Evolutionary conservation across 2,329 filamentous ascomycete genomes (phyloP), one percentile per base, ranked within the genome.

Genomic region (Aspergillus sp.): DNA sequence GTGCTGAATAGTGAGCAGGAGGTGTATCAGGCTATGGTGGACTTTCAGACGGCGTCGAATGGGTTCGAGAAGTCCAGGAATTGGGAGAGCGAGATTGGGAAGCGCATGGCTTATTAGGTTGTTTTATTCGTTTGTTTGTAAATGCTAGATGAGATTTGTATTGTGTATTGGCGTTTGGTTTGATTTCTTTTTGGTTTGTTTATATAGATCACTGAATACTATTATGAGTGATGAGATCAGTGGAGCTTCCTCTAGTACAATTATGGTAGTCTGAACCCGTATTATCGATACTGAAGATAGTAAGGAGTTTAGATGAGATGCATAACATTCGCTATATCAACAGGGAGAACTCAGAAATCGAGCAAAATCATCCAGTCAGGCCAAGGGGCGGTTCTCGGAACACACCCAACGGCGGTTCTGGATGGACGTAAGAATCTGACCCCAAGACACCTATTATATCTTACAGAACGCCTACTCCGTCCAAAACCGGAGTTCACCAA

Each of bases 41-140:
- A 95, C 74, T 95, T 87, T 70, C 88, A 90, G 77, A 86, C 82
- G 13, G 82, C 86, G 64, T 81, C 83, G 39, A 93, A 94, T 74
- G 91, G 91, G 4, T 95, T 95, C 68, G 91, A 95, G 80, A 82
- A 90, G 63, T 90, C 90, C 1, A 83, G 86, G 64, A 85, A 87
- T 30, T 96, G 92, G 92, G 79, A 88, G 76, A 92, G 90, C 71
- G 89, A 96, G 79, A 96, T 96, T 83, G 91, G 90, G 39, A 92
- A 92, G 83, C 82, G 82, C 13, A 91, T 91, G 88, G 76, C 77
- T 36, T 74, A 48, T 23, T 67, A 63, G 39, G n/a, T 11, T 30
- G 27, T 10, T 30, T 1, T 10, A 11, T 30, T 41, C 5, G 51
- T 36, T 58, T n/a, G 57, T 19, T 58, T 60, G 17, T 7, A n/a